Conservation (phyloP, 257 asterid species). For the Ballota nigra region DNA sequence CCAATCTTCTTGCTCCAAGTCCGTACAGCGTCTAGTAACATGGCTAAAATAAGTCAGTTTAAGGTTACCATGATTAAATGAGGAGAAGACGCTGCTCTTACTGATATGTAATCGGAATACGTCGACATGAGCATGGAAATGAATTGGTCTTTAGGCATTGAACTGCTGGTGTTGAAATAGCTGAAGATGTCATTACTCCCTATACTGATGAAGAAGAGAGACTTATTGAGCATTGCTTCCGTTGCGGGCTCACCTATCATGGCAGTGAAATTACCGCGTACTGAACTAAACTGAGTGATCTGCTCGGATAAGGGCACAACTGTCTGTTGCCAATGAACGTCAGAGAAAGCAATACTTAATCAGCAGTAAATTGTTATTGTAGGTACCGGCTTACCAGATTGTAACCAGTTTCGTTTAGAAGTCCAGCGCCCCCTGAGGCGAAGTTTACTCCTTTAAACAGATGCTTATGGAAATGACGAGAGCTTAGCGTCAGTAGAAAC, state of each 20-base stretch:
- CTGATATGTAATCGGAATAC: constrained; percentile 34
- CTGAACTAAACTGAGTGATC: constrained; percentile 41
- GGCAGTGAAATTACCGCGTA: constrained; percentile 34
- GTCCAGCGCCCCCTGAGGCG: constrained; percentile 66
- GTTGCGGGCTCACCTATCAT: constrained; percentile 36
- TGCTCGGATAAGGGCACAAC: constrained; percentile 40
- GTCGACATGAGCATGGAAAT: constrained; percentile 25
- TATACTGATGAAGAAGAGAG: constrained; percentile 46
- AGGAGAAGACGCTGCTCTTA: constrained; percentile 5
- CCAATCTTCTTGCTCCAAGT: constrained; percentile 68
- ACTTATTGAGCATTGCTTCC: constrained; percentile 29
- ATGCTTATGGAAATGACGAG: constrained; percentile 24
- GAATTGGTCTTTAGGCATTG: constrained; percentile 21
- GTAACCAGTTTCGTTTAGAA: constrained; percentile 37
- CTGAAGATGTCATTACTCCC: constrained; percentile 67
- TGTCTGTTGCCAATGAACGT: constrained; percentile 22
- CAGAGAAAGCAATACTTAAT: background rate
- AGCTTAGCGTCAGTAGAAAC: constrained; percentile 22
- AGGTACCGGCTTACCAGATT: constrained; percentile 20
- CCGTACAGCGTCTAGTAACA: constrained; percentile 36
- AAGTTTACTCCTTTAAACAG: constrained; percentile 47
- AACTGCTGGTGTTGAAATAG: constrained; percentile 19
- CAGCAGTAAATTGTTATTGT: background rate
- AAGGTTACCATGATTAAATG: background rate
- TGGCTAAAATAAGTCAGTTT: background rate